A percentile compares a stretch with the other conserved stretches of the same genome.
Conservation (phyloP, 208 protist genomes). For the Trypanosoma boissoni region DNA sequence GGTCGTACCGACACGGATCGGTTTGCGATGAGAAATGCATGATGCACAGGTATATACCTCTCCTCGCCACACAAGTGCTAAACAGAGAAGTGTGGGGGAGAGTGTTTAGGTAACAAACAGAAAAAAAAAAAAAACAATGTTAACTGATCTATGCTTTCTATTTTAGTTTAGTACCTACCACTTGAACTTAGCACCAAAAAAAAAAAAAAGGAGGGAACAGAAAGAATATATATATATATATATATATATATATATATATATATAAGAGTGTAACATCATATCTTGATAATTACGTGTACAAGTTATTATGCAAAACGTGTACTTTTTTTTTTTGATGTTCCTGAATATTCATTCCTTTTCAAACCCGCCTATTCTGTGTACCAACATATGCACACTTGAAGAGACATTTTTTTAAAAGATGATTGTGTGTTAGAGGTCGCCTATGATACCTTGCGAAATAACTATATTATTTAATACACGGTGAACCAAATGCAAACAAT, state of each 20-base stretch:
- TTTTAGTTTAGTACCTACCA: neutral
- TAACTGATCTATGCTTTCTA: neutral
- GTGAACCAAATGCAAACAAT: neutral
- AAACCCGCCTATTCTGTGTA: too few relatives aligned
- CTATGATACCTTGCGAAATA: too few relatives aligned
- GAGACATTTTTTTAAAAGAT: too few relatives aligned
- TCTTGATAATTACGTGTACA: too few relatives aligned
- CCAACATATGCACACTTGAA: too few relatives aligned
- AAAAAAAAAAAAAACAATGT: conserved; percentile 11
- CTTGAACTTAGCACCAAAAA: conserved; percentile 2
- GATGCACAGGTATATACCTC: too few relatives aligned
- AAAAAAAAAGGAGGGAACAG: conserved; percentile 10
- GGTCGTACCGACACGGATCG: conserved; percentile 3
- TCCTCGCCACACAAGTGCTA: too few relatives aligned
- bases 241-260: conserved; percentile 18
- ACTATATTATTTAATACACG: too few relatives aligned
- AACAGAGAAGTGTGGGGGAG: conserved; percentile 5
- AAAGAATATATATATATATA: conserved; percentile 8
- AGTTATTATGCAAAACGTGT: too few relatives aligned
- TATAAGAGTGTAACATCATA: conserved; percentile 3
- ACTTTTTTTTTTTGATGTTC: too few relatives aligned
- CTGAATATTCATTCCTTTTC: too few relatives aligned
- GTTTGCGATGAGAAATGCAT: conserved; percentile 9
- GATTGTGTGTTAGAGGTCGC: too few relatives aligned
- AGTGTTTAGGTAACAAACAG: conserved; percentile 14